Evolutionary conservation across 1,284 basidiomycete species (phyloP), one percentile per base, ranked within the genome.

Genomic region (Caloboletus firmus): DNA sequence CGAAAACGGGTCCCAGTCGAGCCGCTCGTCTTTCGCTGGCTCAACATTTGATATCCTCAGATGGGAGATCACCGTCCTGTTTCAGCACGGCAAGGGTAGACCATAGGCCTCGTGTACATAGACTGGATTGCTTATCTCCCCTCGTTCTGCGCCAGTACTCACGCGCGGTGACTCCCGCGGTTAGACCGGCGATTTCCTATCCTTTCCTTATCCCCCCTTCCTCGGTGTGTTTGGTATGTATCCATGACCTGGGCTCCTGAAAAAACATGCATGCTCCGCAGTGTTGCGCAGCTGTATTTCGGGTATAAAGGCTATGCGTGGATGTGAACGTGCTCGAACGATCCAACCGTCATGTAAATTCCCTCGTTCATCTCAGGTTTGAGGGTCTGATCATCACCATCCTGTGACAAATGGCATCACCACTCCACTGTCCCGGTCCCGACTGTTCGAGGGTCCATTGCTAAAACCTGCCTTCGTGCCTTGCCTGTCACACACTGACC

Each of bases 341-440:
- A 35, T 48, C 36, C 15, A 35, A 18, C 34, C 13, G 15, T 15
- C 46, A 39, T 55, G 55, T 49, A 18, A 45, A 40, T 34, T 45
- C 18, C 28, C 37, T 41, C 32, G 45, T 41, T 56, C 56, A 60
- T 64, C 49, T 64, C 47, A 32, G 39, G 36, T 15, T 34, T 31
- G 39, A 45, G 31, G 17, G 20, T 42, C 26, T 53, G 30, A 49
- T 49, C 12, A 52, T 49, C 32, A 51, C 40, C 39, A 35, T n/a
- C n/a, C 30, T 59, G 48, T 35, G 46, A 47, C 26, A 15, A 36
- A 48, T 34, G 20, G 17, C 8, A 22, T 28, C 31, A 26, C 31
- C 10, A 34, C 17, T 37, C 40, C 30, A 44, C 24, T 22, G n/a
- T 24, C 40, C 51, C 54, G 63, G 54, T 31, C 34, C 45, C 45